Conservation (phyloP, 306 rosid species). For the Rubus idaeus region DNA sequence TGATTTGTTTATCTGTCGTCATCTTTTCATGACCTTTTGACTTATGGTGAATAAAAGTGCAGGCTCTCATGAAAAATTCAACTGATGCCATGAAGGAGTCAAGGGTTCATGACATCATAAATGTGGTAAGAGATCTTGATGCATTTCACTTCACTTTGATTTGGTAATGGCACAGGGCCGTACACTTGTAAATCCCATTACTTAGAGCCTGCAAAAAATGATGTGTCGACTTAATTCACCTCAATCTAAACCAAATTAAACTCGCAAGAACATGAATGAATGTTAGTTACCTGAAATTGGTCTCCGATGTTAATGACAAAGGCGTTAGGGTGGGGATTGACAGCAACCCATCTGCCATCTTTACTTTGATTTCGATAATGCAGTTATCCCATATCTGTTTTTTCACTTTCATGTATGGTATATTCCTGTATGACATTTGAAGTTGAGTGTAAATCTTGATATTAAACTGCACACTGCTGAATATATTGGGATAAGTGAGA, state of each 20-base stretch:
- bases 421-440: neutral
- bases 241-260: too few species aligned
- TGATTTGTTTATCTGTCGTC: neutral
- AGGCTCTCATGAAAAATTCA: constrained; percentile 83
- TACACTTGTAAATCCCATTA: constrained; percentile 81
- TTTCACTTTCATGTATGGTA: neutral
- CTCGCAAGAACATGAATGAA: too few species aligned
- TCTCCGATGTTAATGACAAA: constrained; percentile 86
- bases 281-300: constrained; percentile 64
- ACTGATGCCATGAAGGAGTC: constrained; percentile 96
- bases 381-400: neutral
- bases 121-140: constrained; percentile 57
- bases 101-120: constrained; percentile 65
- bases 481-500: neutral
- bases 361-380: constrained; percentile 19
- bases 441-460: neutral
- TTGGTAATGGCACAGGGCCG: constrained; percentile 90
- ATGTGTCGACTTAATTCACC: neutral
- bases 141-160: neutral
- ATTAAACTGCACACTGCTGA: neutral
- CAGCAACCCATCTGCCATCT: constrained; percentile 74
- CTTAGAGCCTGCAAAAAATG: constrained; percentile 66
- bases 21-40: constrained; percentile 27
- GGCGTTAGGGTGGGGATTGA: constrained; percentile 75
- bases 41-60: constrained; percentile 31